Percentiles rank a stretch among this genome's conserved stretches.
Conservation (phyloP, 176 grass and related monocot genomes). For the Bothriochloa decipiens region DNA sequence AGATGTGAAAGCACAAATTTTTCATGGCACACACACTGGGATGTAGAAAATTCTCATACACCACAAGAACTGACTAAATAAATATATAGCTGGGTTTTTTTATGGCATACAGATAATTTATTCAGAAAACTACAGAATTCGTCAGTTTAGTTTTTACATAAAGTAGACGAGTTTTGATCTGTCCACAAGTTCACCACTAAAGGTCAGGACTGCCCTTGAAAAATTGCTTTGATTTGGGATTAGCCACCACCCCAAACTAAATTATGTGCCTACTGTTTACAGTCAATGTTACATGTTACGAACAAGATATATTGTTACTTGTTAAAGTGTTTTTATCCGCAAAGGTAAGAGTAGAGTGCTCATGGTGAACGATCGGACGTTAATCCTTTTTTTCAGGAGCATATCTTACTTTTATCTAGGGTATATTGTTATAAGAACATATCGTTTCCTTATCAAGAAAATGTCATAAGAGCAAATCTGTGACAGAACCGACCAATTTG, state of each 20-base stretch:
- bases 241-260: not conserved
- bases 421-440: conserved; percentile 10
- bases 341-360: not conserved
- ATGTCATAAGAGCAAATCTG: conserved; percentile 30
- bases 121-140: not conserved
- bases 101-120: not conserved
- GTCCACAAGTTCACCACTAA: not conserved
- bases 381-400: not conserved
- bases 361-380: not conserved
- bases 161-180: not conserved
- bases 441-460: conserved; percentile 1
- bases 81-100: not conserved
- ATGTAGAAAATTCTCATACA: not conserved
- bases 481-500: too few relatives aligned
- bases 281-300: not conserved
- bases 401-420: not conserved
- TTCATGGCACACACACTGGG: not conserved
- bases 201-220: not conserved
- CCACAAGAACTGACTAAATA: not conserved
- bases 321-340: not conserved
- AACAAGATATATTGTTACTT: not conserved
- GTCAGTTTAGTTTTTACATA: not conserved
- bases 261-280: not conserved
- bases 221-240: not conserved
- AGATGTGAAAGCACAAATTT: not conserved